phyloP scores from a whole-genome alignment of 2,329 filamentous ascomycete genomes.

The Sarocladium brachiariae region DNA sequence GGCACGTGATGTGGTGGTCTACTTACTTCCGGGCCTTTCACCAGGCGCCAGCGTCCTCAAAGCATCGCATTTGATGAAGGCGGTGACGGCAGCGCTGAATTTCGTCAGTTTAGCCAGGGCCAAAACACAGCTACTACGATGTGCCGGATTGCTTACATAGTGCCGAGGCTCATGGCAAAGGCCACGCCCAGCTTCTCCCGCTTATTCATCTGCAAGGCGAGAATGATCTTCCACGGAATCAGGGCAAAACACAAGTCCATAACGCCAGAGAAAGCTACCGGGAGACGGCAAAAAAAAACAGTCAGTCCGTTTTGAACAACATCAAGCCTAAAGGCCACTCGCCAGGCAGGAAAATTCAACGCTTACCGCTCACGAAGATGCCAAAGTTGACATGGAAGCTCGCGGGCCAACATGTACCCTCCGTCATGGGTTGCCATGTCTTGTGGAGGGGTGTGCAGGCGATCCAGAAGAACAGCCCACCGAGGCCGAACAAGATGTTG shows the following conservation, averaged over 20 bases:
- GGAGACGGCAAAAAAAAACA: not conserved
- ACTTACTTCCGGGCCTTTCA: not conserved
- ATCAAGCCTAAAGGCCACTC: no score
- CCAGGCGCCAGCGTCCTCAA: slow-evolving; percentile 4
- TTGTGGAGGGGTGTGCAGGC: slow-evolving; percentile 12
- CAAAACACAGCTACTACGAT: no score
- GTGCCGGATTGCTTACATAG: slow-evolving; percentile 12
- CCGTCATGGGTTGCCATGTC: not conserved
- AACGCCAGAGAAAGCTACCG: slow-evolving; percentile 11
- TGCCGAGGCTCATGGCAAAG: slow-evolving; percentile 13
- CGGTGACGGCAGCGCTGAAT: slow-evolving; percentile 9
- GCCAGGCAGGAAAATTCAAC: no score
- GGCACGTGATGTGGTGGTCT: not conserved
- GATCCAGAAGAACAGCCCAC: slow-evolving; percentile 15
- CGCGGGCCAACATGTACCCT: slow-evolving; percentile 4
- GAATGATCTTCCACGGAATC: slow-evolving; percentile 13
- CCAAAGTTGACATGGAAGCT: slow-evolving; percentile 5
- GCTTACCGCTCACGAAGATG: slow-evolving; percentile 7
- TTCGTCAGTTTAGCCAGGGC: no score
- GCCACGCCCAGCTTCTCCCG: slow-evolving; percentile 12
- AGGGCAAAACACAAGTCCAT: slow-evolving; percentile 12
- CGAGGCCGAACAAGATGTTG: slow-evolving; percentile 16
- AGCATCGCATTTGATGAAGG: slow-evolving; percentile 8
- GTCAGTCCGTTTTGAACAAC: no score
- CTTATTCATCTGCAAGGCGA: slow-evolving; percentile 11